Evolutionary conservation across 2,329 filamentous ascomycete species (phyloP).

Genomic region (Dendryphion nanum): DNA sequence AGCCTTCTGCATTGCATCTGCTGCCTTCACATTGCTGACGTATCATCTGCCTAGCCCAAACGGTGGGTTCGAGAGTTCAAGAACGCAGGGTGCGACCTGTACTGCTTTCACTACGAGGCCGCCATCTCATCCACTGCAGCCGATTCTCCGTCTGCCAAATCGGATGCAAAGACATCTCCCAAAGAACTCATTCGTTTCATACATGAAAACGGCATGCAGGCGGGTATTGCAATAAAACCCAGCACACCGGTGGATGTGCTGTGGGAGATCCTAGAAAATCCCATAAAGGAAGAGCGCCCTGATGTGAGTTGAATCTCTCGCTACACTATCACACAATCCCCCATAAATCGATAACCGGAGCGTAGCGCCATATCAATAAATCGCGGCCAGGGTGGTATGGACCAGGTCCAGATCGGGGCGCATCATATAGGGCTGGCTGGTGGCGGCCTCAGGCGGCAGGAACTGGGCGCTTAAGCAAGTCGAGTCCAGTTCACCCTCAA

Average conservation of each 20-base stretch:
- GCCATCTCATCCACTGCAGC: constrained; percentile 80
- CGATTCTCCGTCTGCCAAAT: constrained; percentile 69
- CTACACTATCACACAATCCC: not conserved
- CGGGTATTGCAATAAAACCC: constrained; percentile 94
- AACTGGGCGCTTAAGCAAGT: constrained; percentile 33
- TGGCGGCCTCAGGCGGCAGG: constrained; percentile 25
- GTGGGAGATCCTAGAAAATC: constrained; percentile 80
- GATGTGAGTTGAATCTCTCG: constrained; percentile 65
- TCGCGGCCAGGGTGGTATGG: constrained; percentile 10
- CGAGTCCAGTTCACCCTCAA: constrained; percentile 9
- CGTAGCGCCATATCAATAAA: constrained; percentile 12
- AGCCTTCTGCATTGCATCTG: not conserved
- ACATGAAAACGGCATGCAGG: constrained; percentile 81
- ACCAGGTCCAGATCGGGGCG: constrained; percentile 12
- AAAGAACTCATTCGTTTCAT: constrained; percentile 87
- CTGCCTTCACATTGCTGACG: constrained; percentile 7
- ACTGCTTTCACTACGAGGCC: constrained; percentile 99
- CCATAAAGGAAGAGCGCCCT: constrained; percentile 71
- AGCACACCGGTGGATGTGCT: constrained; percentile 87
- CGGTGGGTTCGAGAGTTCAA: constrained; percentile 97
- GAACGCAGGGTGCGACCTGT: constrained; percentile 92
- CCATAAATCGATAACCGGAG: constrained; percentile 16
- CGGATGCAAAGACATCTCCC: constrained; percentile 73
- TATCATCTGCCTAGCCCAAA: constrained; percentile 66
- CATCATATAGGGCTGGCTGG: constrained; percentile 21